A percentile compares a stretch with the other conserved stretches of the same genome.
Evolutionary conservation across 306 rosid species (phyloP).

Genomic region (Cucumis melo): DNA sequence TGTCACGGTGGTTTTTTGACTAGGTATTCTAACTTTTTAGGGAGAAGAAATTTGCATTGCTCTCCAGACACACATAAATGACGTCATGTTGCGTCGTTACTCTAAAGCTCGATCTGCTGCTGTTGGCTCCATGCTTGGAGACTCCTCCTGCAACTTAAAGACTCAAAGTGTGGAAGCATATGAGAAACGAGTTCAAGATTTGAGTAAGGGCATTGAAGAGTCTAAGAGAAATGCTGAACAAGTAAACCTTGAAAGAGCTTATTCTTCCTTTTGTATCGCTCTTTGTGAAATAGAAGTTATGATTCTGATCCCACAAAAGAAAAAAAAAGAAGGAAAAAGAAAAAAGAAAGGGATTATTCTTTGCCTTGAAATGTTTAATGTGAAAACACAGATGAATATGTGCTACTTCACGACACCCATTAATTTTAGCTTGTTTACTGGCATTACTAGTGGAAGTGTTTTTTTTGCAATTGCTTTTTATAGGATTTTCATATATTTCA

Average conservation of each 20-base stretch:
- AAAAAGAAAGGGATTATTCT: background rate
- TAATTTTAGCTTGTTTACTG: too few relatives aligned
- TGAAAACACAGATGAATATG: too few relatives aligned
- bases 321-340: too few relatives aligned
- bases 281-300: too few relatives aligned
- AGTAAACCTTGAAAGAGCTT: conserved; percentile 29
- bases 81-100: conserved; percentile 82
- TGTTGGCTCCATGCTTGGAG: conserved; percentile 39
- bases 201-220: conserved; percentile 67
- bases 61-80: conserved; percentile 91
- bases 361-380: too few relatives aligned
- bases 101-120: conserved; percentile 59
- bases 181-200: conserved; percentile 59
- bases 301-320: too few relatives aligned
- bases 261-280: too few relatives aligned
- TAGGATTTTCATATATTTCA: too few relatives aligned
- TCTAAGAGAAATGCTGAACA: conserved; percentile 62
- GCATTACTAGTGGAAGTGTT: too few relatives aligned
- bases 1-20: background rate
- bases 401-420: too few relatives aligned
- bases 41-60: conserved; percentile 98
- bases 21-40: conserved; percentile 24
- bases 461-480: too few relatives aligned
- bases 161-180: conserved; percentile 34
- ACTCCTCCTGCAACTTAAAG: conserved; percentile 40